Evolutionary conservation across 768 basidiomycete species (phyloP), one percentile per base, ranked within the genome.

Genomic region (Cantharellus anzutake): DNA sequence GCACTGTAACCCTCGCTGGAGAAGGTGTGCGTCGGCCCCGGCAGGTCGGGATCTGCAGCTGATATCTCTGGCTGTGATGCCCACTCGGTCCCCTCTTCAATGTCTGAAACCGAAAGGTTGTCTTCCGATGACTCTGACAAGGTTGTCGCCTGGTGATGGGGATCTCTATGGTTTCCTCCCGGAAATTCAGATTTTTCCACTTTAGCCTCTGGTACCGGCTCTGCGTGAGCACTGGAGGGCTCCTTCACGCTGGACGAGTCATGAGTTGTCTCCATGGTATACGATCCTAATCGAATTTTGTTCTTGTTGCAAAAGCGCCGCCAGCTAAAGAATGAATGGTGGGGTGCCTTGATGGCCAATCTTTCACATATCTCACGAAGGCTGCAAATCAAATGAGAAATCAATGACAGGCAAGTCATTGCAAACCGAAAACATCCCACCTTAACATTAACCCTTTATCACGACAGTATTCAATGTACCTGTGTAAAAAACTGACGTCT

Each of bases 301-400:
- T 91, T 87, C 67, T 90, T 91, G 68, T 91, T 91, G 72, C 88
- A 91, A 66, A 90, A 91, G 51, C 88, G 80, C 44, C 88, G 78
- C 88, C 88, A 91, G 29, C 38, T 42, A 41, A 61, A 51, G 29
- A 51, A 50, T 84, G 88, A 89, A 70, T 91, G 88, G 70, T 91
- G 88, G 16, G 88, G 87, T 60, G 82, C 84, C 76, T 88, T 89
- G 60, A 89, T 76, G 7, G 88, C 88, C 65, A 91, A 80, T 62
- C 86, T 75, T 69, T 91, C 86, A 65, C 88, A 91, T 52, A 91
- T 91, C 68, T 91, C 88, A 51, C 88, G 78, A 63, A 91, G 66
- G 68, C 79, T 79, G 63, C 52, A 1, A 37, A 37, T 37, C 0
- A 11, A 55, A 37, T 7, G 52, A 7, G 11, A 37, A 58, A 51